Base-by-base conservation (phyloP, 2,329 filamentous ascomycete species). In the Reticulascus tulasneorum region DNA sequence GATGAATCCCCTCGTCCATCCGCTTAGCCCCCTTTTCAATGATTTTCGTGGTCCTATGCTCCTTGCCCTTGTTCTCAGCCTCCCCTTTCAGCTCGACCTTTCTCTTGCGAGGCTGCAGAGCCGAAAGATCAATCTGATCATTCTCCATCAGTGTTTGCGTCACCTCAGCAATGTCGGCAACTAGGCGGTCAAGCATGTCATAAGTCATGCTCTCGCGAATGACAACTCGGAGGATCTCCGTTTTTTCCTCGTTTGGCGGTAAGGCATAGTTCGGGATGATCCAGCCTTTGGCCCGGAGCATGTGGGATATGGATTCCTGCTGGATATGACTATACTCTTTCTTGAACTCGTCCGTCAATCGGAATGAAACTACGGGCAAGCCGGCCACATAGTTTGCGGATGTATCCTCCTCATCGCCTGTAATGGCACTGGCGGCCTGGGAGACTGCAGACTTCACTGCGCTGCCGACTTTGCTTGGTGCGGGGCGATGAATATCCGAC, bases 231-330 rank as follows among this genome's bases (percentile, higher is more conserved):
- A 85, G 57, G 42, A 84, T 85, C 56, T 85, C 79, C 1, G 64
- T 80, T 35, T 72, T 64, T 12, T 80, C 71, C 51, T 78, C 76
- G 27, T 63, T 66, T 0, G 79, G 79, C 8, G 81, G 81, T 6
- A 85, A 64, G 2, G 77, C 73, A 53, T 85, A 85, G 62, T 84
- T 84, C 16, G 80, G 81, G 38, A 85, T 79, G 41, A 85, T 84
- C 63, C 83, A 85, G 57, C 84, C 78, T 51, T 79, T 79, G 5
- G 76, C 75, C 11, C 81, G 69, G 37, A 84, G 58, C 25, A 85
- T 58, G 13, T 80, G 75, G 35, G 73, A 78, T 11, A 85, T 66
- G 6, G 69, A 70, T 37, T 75, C 78, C 56, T 85, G 82, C 58
- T 79, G 77, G 41, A 84, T 64, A 46, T 81, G 74, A 0, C 77